Evolutionary conservation across 164 flowering plant genomes (phyloP), one percentile per base, ranked within the genome.

Genomic region (Vitis vinifera): DNA sequence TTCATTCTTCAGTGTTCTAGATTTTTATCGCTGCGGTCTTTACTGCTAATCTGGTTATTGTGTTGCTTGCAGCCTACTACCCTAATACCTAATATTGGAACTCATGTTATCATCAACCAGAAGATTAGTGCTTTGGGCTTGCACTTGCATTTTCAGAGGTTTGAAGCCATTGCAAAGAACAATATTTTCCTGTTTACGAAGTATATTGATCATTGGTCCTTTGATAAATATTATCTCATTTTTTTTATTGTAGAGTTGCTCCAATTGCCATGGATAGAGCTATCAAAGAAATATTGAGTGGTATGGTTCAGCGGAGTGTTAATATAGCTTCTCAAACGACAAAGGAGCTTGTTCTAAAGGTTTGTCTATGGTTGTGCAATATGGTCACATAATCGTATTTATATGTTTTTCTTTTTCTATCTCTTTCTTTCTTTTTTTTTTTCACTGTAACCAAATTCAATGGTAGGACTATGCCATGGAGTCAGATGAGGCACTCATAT

Each of bases 311-410:
- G 72, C 93, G 97, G 17, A 96, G 99, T 86, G 95, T 96, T 75
- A 82, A 91, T 48, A 96, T 96, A 67, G 97, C 99, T 51, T 83
- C 86, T 76, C 96, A 87, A 75, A 93, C 98, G 59, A 90, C 99
- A 15, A 96, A 87, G 73, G 98, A 96, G 69, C 91, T 96, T 68
- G 98, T 93, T 67, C 70, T 91, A 65, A 96, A 96, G 97, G 99
- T 93, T 55, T 55, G 9, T 27, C 48, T 55, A 51, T 44, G 49
- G 12, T 44, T 5, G 27, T 61, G 17, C 9, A 15, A 17, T 57
- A 27, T 57, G 30, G 30, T 49, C 52, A 27, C 2, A 37, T 44
- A 17, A n/a, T 30, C 31, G 30, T 68, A 17, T 8, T 52, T 2
- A 9, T 7, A 12, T 47, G n/a, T 16, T 48, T 19, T 23, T 62